phyloP scores from a whole-genome alignment of 1,284 basidiomycete species.

The Pseudozyma flocculosa region DNA sequence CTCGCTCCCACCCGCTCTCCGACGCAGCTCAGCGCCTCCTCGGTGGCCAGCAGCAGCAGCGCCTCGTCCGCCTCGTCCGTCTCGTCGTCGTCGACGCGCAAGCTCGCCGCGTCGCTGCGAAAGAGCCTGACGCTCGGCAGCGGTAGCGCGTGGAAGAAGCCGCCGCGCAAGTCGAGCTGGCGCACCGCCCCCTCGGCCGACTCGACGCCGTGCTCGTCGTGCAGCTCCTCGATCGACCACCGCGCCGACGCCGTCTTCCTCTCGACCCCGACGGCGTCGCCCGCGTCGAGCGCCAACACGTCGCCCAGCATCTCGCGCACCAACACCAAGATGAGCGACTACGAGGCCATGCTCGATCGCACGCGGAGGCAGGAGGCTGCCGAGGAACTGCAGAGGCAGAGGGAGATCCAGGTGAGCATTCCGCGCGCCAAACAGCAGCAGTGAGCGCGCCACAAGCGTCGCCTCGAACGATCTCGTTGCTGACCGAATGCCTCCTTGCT shows the following conservation, averaged over 20 bases:
- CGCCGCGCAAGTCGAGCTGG: constrained; percentile 4
- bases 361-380: constrained; percentile 11
- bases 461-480: too few species aligned
- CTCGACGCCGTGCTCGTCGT: constrained; percentile 6
- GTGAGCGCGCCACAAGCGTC: too few species aligned
- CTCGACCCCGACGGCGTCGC: constrained; percentile 12
- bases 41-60: background rate
- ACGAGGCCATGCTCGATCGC: constrained; percentile 14
- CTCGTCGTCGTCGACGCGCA: constrained; percentile 3
- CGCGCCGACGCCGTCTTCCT: constrained; percentile 16
- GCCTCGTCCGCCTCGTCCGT: background rate
- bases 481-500: too few species aligned
- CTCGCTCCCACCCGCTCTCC: constrained; percentile 3
- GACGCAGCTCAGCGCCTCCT: constrained; percentile 3
- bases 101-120: background rate
- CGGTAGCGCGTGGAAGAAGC: constrained; percentile 11
- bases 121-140: constrained; percentile 6
- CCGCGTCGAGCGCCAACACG: constrained; percentile 23
- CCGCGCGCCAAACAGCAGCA: too few species aligned
- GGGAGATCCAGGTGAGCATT: constrained; percentile 5
- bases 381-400: constrained; percentile 19
- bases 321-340: constrained; percentile 23
- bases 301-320: constrained; percentile 23
- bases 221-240: too few species aligned
- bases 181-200: constrained; percentile 7